These are phyloP conservation scores for Sclerotinia spermophila DNA, from an alignment of 2,329 filamentous ascomycete genomes.

Conservation along the genomic window DNA sequence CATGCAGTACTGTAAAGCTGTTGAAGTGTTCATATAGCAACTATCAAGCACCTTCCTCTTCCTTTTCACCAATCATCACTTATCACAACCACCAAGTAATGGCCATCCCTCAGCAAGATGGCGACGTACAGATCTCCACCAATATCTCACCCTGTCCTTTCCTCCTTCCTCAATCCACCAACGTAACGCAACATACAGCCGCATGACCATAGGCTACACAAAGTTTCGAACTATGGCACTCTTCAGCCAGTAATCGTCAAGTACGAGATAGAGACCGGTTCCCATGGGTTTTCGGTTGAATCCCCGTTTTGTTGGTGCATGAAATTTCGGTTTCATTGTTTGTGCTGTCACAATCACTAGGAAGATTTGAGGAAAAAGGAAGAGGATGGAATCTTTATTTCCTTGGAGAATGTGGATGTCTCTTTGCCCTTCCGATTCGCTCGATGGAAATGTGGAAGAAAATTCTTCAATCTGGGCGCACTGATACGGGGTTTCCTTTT, in stretches of 20 bases:
- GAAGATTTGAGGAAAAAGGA: background rate
- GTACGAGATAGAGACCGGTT: conserved; percentile 5
- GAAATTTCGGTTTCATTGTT: background rate
- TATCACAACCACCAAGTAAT: background rate
- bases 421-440: background rate
- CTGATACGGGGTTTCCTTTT: background rate
- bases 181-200: conserved; percentile 11
- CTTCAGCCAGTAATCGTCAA: background rate
- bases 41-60: background rate
- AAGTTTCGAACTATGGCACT: background rate
- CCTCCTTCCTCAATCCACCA: background rate
- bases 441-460: background rate
- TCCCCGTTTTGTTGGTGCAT: conserved; percentile 10
- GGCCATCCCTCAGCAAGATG: conserved; percentile 16
- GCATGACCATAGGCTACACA: conserved; percentile 15
- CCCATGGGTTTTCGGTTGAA: conserved; percentile 1
- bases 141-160: conserved; percentile 12
- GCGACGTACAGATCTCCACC: conserved; percentile 18
- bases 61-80: background rate
- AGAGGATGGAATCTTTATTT: background rate
- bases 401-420: background rate
- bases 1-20: background rate
- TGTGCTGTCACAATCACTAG: background rate
- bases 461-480: background rate
- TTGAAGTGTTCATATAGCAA: background rate